phyloP scores from a whole-genome alignment of 257 asterid species.

The Agastache rugosa region DNA sequence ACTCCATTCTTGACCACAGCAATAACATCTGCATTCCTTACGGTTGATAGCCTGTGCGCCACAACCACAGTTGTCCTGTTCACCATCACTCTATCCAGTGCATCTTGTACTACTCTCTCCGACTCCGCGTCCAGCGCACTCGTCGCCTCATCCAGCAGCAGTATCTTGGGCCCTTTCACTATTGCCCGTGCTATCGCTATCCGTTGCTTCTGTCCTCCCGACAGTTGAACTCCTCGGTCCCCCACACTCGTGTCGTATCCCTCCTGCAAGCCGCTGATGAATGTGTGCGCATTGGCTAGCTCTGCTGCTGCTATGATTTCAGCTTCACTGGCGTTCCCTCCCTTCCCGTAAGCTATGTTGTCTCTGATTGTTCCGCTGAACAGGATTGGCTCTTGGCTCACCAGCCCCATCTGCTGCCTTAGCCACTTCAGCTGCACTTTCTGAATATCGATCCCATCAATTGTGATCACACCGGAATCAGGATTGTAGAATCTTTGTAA shows the following conservation, averaged over 20 bases:
- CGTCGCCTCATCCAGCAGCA: slow-evolving; percentile 71
- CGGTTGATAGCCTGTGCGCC: slow-evolving; percentile 75
- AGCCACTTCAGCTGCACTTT: slow-evolving; percentile 65
- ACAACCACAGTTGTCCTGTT: slow-evolving; percentile 65
- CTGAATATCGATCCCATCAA: slow-evolving; percentile 65
- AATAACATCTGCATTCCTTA: slow-evolving; percentile 63
- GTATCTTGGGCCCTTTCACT: slow-evolving; percentile 63
- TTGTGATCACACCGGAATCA: slow-evolving; percentile 58
- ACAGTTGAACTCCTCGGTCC: slow-evolving; percentile 72
- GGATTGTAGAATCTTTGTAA: slow-evolving; percentile 67
- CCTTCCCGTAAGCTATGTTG: slow-evolving; percentile 74
- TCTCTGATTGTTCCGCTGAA: slow-evolving; percentile 68
- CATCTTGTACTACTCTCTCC: slow-evolving; percentile 72
- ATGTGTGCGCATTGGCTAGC: slow-evolving; percentile 75
- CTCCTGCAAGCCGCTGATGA: slow-evolving; percentile 72
- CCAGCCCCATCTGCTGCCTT: slow-evolving; percentile 80
- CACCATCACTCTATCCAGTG: slow-evolving; percentile 65
- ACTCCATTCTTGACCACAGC: slow-evolving; percentile 66
- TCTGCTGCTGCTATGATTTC: slow-evolving; percentile 67
- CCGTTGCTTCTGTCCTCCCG: slow-evolving; percentile 79
- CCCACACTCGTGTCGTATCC: slow-evolving; percentile 76
- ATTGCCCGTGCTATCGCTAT: slow-evolving; percentile 79
- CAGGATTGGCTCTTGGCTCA: slow-evolving; percentile 75
- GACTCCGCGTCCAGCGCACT: slow-evolving; percentile 83
- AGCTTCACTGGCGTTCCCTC: slow-evolving; percentile 59